Conservation (phyloP, 768 basidiomycete genomes). For the Rhodotorula toruloides region DNA sequence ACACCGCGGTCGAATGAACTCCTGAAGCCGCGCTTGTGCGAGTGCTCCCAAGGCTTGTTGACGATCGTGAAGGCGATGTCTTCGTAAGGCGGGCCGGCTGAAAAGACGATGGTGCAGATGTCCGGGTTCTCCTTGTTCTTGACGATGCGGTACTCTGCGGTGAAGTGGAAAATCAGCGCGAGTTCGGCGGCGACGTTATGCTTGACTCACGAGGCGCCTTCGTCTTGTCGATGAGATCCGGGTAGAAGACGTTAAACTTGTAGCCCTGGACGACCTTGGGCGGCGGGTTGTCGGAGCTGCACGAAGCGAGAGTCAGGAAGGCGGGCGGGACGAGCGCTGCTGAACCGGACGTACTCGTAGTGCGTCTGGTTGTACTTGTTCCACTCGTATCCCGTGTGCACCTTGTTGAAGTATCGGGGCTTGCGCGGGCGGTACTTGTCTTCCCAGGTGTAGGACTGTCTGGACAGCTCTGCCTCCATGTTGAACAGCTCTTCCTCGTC, state of each 20-base stretch:
- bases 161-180: too few species aligned
- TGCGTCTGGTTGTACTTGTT: constrained; percentile 99
- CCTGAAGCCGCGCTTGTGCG: constrained; percentile 95
- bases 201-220: constrained; percentile 64
- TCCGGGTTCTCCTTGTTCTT: constrained; percentile 93
- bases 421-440: constrained; percentile 97
- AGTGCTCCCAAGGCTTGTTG: constrained; percentile 96
- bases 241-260: constrained; percentile 84
- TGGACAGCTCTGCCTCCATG: constrained; percentile 74
- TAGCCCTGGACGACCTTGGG: constrained; percentile 99
- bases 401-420: constrained; percentile 96
- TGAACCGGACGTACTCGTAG: constrained; percentile 69
- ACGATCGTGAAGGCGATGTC: constrained; percentile 98
- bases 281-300: constrained; percentile 92
- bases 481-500: constrained; percentile 93
- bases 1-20: constrained; percentile 97
- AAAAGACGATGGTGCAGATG: constrained; percentile 86
- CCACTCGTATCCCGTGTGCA: constrained; percentile 99
- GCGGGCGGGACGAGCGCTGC: neutral
- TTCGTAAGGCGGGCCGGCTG: constrained; percentile 68
- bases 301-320: neutral
- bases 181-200: neutral
- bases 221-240: constrained; percentile 95
- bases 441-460: constrained; percentile 93
- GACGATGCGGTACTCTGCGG: constrained; percentile 71